phyloP scores from a whole-genome alignment of 768 basidiomycete species.

The Plicaturopsis crispa region DNA sequence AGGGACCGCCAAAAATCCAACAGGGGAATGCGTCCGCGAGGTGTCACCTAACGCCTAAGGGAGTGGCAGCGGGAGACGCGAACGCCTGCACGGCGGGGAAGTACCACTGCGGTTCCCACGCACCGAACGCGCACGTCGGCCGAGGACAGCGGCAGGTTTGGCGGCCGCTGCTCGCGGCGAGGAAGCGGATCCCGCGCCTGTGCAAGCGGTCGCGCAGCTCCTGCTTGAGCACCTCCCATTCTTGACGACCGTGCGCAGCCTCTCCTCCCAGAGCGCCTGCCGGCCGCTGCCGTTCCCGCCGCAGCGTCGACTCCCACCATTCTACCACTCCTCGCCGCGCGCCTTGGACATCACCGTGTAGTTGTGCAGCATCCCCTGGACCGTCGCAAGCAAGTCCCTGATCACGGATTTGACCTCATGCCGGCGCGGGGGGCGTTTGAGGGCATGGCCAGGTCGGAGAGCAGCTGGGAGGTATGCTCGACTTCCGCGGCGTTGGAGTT shows the following conservation, averaged over 20 bases:
- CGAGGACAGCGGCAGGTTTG: constrained; percentile 4
- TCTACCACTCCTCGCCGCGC: constrained; percentile 86
- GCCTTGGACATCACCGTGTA: constrained; percentile 64
- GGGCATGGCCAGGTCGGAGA: constrained; percentile 35
- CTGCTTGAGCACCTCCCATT: constrained; percentile 81
- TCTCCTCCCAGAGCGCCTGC: constrained; percentile 86
- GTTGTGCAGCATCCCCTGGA: constrained; percentile 54
- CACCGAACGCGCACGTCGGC: neutral
- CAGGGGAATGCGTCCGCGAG: too few relatives aligned
- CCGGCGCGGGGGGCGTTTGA: constrained; percentile 18
- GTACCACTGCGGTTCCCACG: neutral
- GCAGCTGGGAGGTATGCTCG: constrained; percentile 64
- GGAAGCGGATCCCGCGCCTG: constrained; percentile 51
- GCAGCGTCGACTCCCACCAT: constrained; percentile 50
- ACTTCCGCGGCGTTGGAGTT: constrained; percentile 69
- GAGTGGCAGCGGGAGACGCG: constrained; percentile 6
- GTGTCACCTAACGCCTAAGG: too few relatives aligned
- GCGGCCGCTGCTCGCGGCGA: constrained; percentile 26
- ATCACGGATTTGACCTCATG: constrained; percentile 41
- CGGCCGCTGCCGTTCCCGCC: constrained; percentile 53
- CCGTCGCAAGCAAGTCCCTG: constrained; percentile 47
- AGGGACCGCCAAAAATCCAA: too few relatives aligned
- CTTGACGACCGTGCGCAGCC: constrained; percentile 73
- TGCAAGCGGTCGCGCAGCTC: constrained; percentile 62
- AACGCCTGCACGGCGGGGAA: neutral